These are phyloP conservation scores for Luvunga scandens DNA, from an alignment of 345 rosid genomes.

Conservation along the genomic window DNA sequence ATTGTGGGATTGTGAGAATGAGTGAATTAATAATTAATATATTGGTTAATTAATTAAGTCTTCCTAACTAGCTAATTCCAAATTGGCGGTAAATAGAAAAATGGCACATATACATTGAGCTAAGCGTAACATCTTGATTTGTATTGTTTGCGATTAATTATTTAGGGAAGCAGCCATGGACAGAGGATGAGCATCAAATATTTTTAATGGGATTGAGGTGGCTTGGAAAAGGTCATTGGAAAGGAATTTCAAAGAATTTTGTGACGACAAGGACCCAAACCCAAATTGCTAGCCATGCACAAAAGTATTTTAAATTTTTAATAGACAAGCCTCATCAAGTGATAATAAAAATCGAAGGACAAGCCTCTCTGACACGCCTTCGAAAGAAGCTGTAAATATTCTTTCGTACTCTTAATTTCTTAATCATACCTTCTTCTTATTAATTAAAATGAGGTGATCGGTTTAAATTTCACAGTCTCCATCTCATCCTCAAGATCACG, in stretches of 20 bases:
- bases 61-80: too few species aligned
- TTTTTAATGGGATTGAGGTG: slow-evolving; percentile 32
- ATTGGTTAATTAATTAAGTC: too few species aligned
- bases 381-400: neutral
- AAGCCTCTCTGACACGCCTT: neutral
- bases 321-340: slow-evolving; percentile 14
- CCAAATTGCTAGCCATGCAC: slow-evolving; percentile 41
- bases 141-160: too few species aligned
- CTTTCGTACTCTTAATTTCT: neutral
- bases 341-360: neutral
- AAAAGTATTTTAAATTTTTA: slow-evolving; percentile 34
- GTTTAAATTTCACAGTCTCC: neutral
- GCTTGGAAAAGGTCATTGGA: slow-evolving; percentile 40
- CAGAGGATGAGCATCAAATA: slow-evolving; percentile 32
- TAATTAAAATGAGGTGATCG: neutral
- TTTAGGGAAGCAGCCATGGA: slow-evolving; percentile 20
- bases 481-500: neutral
- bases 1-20: too few species aligned
- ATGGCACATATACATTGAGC: too few species aligned
- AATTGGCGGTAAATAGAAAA: too few species aligned
- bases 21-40: too few species aligned
- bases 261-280: slow-evolving; percentile 30
- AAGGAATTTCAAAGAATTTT: slow-evolving; percentile 25
- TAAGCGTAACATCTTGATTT: too few species aligned
- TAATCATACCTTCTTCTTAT: neutral